Conservation (phyloP, 2,329 filamentous ascomycete genomes). For the Chrysosporium keratinophilum region DNA sequence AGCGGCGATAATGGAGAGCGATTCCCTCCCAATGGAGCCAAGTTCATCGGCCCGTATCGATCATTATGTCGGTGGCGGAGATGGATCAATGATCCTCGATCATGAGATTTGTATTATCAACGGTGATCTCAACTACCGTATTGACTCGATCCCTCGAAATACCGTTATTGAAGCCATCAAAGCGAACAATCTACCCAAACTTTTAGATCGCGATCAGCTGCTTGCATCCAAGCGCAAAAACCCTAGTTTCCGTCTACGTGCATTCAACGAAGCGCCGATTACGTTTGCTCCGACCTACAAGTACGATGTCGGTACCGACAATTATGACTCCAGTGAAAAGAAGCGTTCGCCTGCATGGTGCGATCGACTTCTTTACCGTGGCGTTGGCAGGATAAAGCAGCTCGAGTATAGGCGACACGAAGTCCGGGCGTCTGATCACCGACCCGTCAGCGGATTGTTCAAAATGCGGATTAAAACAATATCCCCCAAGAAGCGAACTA, state of each 20-base stretch:
- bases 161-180: conserved; percentile 80
- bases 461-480: conserved; percentile 76
- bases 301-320: conserved; percentile 91
- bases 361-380: conserved; percentile 80
- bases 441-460: conserved; percentile 81
- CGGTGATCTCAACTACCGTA: conserved; percentile 94
- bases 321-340: conserved; percentile 91
- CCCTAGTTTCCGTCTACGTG: conserved; percentile 74
- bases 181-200: conserved; percentile 67
- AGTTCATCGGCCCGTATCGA: conserved; percentile 60
- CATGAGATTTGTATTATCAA: conserved; percentile 97
- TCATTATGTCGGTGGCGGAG: conserved; percentile 80
- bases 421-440: conserved; percentile 80
- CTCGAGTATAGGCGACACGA: conserved; percentile 82
- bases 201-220: conserved; percentile 88
- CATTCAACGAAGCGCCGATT: conserved; percentile 84
- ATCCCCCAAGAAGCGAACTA: conserved; percentile 53
- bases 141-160: conserved; percentile 91
- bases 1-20: conserved; percentile 73
- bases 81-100: conserved; percentile 88
- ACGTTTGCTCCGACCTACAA: conserved; percentile 95
- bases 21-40: conserved; percentile 60
- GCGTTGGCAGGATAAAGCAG: conserved; percentile 71
- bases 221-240: conserved; percentile 82
- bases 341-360: conserved; percentile 92